These are phyloP conservation scores for Aureobasidium namibiae DNA, from an alignment of 2,329 filamentous ascomycete species.

Conservation along the genomic window DNA sequence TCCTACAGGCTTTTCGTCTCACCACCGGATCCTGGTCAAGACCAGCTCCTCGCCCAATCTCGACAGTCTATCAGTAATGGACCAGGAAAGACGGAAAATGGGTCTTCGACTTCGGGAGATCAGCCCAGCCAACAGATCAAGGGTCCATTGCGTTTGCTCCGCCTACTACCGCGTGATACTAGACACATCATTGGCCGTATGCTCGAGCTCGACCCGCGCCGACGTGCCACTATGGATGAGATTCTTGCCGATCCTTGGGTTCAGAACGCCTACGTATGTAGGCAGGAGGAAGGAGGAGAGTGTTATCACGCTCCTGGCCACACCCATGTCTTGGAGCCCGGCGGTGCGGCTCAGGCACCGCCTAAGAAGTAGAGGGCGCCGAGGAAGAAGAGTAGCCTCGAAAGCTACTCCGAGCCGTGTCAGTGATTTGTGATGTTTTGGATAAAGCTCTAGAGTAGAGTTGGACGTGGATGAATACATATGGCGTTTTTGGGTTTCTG, in stretches of 20 bases:
- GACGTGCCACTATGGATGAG: constrained; percentile 75
- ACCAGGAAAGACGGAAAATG: constrained; percentile 16
- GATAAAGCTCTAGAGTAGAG: background rate
- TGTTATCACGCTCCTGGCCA: constrained; percentile 70
- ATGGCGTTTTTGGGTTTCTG: background rate
- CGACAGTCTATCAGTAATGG: constrained; percentile 20
- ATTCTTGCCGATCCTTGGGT: constrained; percentile 87
- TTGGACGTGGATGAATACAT: background rate
- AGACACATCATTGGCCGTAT: constrained; percentile 85
- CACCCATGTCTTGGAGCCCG: constrained; percentile 73
- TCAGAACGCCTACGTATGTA: constrained; percentile 73
- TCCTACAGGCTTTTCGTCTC: constrained; percentile 90
- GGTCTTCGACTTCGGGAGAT: constrained; percentile 15
- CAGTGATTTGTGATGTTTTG: background rate
- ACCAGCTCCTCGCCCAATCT: constrained; percentile 21
- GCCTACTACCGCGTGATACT: constrained; percentile 80
- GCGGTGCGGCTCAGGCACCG: constrained; percentile 29
- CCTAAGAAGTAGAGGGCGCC: constrained; percentile 5
- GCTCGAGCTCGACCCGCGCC: constrained; percentile 79
- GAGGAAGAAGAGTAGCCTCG: background rate
- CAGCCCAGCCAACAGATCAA: constrained; percentile 50
- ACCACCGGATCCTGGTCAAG: constrained; percentile 63
- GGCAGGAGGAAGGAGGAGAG: constrained; percentile 64
- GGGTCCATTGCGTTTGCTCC: constrained; percentile 82
- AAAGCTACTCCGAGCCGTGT: background rate